phyloP scores from a whole-genome alignment of 129 eudicot genomes.

The Artemisia tridentata region DNA sequence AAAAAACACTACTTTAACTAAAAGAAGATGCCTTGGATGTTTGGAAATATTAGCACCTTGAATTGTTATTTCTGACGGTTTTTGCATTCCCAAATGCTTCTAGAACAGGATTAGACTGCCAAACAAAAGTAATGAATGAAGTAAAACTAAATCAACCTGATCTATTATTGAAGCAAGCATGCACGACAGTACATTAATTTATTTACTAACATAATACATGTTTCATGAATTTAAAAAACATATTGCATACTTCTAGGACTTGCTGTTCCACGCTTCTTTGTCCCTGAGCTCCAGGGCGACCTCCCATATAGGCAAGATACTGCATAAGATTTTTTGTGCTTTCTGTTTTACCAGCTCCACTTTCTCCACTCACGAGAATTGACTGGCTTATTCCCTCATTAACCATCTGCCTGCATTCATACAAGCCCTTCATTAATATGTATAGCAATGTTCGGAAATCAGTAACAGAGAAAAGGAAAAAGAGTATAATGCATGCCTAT shows the following conservation, averaged over 20 bases:
- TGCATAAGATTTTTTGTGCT: conserved; percentile 89
- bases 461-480: conserved; percentile 12
- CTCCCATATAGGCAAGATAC: conserved; percentile 95
- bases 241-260: conserved; percentile 71
- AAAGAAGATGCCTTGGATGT: conserved; percentile 4
- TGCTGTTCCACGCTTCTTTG: conserved; percentile 82
- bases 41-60: conserved; percentile 46
- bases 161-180: conserved; percentile 13
- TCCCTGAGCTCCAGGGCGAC: conserved; percentile 51
- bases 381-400: conserved; percentile 84
- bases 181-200: too few species aligned
- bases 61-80: conserved; percentile 81
- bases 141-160: conserved; percentile 13
- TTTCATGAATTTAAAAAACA: background rate
- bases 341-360: conserved; percentile 99
- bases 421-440: conserved; percentile 9
- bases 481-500: conserved; percentile 52
- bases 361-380: conserved; percentile 95
- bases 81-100: conserved; percentile 94
- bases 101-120: conserved; percentile 83
- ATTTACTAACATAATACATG: background rate
- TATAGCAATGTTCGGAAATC: background rate
- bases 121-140: conserved; percentile 24
- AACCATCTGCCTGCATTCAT: conserved; percentile 70
- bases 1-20: background rate